Base-by-base conservation (phyloP, 2,329 filamentous ascomycete genomes). In the Colletotrichum lentis region DNA sequence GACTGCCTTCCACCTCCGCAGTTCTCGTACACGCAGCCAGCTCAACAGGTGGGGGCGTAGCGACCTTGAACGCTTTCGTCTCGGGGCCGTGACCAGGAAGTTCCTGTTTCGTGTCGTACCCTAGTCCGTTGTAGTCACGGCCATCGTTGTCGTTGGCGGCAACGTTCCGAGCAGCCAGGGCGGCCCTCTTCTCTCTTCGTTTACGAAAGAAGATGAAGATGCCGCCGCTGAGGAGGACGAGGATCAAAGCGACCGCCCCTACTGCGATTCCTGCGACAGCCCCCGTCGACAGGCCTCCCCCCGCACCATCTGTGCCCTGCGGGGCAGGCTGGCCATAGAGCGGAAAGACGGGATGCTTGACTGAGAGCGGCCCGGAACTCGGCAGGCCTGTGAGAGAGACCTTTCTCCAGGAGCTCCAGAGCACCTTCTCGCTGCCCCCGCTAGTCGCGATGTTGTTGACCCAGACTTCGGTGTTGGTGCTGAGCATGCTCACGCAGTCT, bases 31-130 rank as follows among this genome's bases (percentile, higher is more conserved):
- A 37, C 2, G 57, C 60, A 5, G 63, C 54, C 5, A 65, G 22
- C 31, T 65, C 62, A 18, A 60, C 72, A 0, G 56, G 62, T 3
- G 62, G 56, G 11, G 39, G 35, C 31, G 56, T 22, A 5, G 31
- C 4, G 10, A 11, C 47, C 16, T 47, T 18, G 16, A 65, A 11
- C 14, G 60, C 56, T 46, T 18, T 14, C 18, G 47, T 60, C 47
- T 61, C 47, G 2, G 31, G 22, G 0, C 37, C 4, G 14, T 61
- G 56, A 3, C 56, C 62, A 16, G 62, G 47, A 1, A 65, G 55
- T 10, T 65, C 62, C 22, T 65, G 62, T 20, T 65, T 65, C 2
- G 47, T 35, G 31, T 61, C 62, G 18, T 60, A 64, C 16, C 54
- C 62, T 1, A 18, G 16, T 11, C 47, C 49, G 39, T 54, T 62